Conservation (phyloP, 2,329 filamentous ascomycete genomes). For the Microdochium trichocladiopsis region DNA sequence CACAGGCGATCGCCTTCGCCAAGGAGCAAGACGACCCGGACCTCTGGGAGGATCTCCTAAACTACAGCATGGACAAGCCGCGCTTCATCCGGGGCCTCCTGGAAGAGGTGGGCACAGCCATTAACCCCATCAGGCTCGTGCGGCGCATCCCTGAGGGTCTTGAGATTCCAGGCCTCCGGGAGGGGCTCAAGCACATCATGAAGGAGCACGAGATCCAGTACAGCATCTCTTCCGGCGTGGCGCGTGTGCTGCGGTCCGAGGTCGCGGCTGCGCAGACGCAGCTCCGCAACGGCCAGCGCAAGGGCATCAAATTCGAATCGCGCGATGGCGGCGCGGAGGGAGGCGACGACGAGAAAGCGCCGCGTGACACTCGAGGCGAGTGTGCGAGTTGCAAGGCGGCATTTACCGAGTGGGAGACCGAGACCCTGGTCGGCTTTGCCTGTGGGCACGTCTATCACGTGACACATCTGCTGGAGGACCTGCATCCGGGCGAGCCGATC, state of each 20-base stretch:
- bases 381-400: constrained; percentile 51
- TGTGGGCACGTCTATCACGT: constrained; percentile 81
- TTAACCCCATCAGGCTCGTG: constrained; percentile 87
- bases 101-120: constrained; percentile 88
- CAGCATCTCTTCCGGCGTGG: constrained; percentile 85
- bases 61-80: constrained; percentile 97
- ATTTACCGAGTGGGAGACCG: constrained; percentile 55
- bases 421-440: constrained; percentile 72
- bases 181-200: constrained; percentile 85
- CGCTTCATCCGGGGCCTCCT: constrained; percentile 87
- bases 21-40: constrained; percentile 90
- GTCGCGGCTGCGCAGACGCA: constrained; percentile 78
- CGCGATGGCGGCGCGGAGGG: no score
- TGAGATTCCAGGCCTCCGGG: constrained; percentile 82
- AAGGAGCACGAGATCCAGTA: constrained; percentile 94
- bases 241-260: constrained; percentile 78
- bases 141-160: constrained; percentile 86
- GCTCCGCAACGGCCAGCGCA: constrained; percentile 70
- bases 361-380: constrained; percentile 33
- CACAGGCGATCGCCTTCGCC: constrained; percentile 87
- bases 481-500: constrained; percentile 35
- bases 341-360: constrained; percentile 31
- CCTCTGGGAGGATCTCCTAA: constrained; percentile 88
- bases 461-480: constrained; percentile 55
- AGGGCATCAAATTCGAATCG: constrained; percentile 90